Percentiles rank a stretch among this genome's conserved stretches.
Conservation (phyloP, 495 filamentous ascomycete genomes). For the Penicillium arizonense region DNA sequence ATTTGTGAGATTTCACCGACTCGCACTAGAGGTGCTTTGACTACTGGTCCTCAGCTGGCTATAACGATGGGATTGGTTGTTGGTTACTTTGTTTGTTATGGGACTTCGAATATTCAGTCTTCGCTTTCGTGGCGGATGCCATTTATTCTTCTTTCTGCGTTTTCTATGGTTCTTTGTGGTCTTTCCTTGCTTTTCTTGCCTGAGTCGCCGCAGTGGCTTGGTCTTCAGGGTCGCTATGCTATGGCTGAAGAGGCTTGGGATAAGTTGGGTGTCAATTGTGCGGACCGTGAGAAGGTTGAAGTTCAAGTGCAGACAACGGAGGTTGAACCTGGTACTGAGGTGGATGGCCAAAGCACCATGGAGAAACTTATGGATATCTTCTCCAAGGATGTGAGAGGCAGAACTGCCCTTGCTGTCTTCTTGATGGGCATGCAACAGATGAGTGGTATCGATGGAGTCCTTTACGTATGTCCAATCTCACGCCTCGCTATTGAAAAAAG, state of each 20-base stretch:
- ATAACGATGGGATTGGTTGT: conserved; percentile 49
- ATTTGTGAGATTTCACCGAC: conserved; percentile 63
- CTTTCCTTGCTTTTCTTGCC: conserved; percentile 39
- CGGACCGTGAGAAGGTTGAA: conserved; percentile 51
- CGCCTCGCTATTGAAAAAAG: not conserved
- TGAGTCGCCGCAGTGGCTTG: conserved; percentile 51
- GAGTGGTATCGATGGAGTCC: conserved; percentile 48
- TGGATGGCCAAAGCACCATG: not conserved
- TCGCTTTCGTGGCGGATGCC: conserved; percentile 59
- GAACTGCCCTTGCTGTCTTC: conserved; percentile 41
- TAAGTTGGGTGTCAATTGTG: conserved; percentile 44
- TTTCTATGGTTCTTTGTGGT: conserved; percentile 39
- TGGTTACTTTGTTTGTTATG: conserved; percentile 66
- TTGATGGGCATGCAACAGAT: conserved; percentile 45
- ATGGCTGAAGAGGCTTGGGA: conserved; percentile 41
- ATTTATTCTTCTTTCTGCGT: conserved; percentile 43
- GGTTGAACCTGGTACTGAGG: not conserved
- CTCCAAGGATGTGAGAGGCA: conserved; percentile 32
- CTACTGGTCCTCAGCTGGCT: conserved; percentile 54
- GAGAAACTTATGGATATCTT: conserved; percentile 37
- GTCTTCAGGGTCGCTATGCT: conserved; percentile 31
- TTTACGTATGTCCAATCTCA: conserved; percentile 39
- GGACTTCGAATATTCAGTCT: conserved; percentile 45
- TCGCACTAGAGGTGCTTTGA: conserved; percentile 48
- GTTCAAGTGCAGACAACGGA: conserved; percentile 2